phyloP scores from a whole-genome alignment of 345 rosid genomes.

The Clausena lansium region DNA sequence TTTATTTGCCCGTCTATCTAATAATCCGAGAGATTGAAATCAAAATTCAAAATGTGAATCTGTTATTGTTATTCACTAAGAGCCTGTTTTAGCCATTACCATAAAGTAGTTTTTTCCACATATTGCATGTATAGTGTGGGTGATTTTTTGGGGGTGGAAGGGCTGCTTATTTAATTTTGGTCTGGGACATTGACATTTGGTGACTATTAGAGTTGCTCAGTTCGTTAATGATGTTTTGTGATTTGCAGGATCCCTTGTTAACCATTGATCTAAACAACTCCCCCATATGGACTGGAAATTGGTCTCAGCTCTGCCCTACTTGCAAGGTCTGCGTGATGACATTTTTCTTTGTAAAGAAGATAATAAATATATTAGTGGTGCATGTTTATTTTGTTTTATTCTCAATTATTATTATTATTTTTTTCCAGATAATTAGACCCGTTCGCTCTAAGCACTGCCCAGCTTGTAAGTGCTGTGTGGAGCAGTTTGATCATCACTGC shows the following conservation, averaged over 20 bases:
- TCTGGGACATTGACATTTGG: not conserved
- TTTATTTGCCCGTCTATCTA: not conserved
- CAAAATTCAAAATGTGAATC: not conserved
- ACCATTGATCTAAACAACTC: conserved; percentile 63
- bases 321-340: conserved; percentile 72
- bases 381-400: not conserved
- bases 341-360: not conserved
- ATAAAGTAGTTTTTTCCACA: no score
- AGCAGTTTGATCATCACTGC: conserved; percentile 98
- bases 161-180: not conserved
- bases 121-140: not conserved
- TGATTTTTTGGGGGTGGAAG: not conserved
- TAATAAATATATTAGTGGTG: not conserved
- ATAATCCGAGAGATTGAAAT: not conserved
- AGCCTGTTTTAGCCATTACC: not conserved
- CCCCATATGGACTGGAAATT: conserved; percentile 75
- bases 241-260: conserved; percentile 73
- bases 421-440: conserved; percentile 83
- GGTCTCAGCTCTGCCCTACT: conserved; percentile 99
- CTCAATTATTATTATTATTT: conserved; percentile 1
- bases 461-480: conserved; percentile 78
- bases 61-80: not conserved
- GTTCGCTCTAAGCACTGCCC: conserved; percentile 96
- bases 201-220: not conserved
- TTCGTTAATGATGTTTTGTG: not conserved